Percentiles rank a stretch among this genome's conserved stretches.
These are phyloP conservation scores for Sideroxylon spinosum DNA, from an alignment of 179 eudicot genomes.

Conservation along the genomic window DNA sequence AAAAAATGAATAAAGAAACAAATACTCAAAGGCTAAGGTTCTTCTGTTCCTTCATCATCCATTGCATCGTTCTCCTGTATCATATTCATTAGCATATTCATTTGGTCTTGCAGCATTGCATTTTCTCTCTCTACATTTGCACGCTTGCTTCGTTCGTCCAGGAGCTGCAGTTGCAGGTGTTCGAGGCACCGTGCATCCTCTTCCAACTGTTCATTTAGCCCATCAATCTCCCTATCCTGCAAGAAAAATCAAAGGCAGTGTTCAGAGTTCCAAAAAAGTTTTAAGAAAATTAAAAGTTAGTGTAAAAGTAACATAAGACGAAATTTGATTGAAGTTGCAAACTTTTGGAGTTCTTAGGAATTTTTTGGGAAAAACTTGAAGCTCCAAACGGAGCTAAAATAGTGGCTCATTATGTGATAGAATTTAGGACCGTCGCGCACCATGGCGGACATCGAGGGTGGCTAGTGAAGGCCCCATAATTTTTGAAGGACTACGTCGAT, in stretches of 20 bases:
- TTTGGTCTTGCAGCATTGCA: constrained; percentile 69
- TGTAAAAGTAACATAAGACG: too few species aligned
- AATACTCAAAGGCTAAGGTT: constrained; percentile 25
- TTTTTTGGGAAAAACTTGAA: too few species aligned
- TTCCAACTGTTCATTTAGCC: constrained; percentile 79
- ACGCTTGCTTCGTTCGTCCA: constrained; percentile 88
- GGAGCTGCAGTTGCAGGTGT: constrained; percentile 79
- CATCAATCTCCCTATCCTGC: constrained; percentile 57
- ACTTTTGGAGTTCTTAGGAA: too few species aligned
- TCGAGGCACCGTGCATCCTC: constrained; percentile 77
- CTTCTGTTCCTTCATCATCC: constrained; percentile 38
- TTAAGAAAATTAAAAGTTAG: too few species aligned
- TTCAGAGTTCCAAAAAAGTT: too few species aligned
- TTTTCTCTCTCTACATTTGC: constrained; percentile 76
- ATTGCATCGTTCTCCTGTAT: constrained; percentile 57
- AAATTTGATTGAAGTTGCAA: too few species aligned
- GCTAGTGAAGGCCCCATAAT: too few species aligned
- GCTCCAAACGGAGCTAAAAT: too few species aligned
- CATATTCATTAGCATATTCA: constrained; percentile 87
- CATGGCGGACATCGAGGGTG: too few species aligned
- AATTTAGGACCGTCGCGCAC: too few species aligned
- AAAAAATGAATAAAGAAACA: constrained; percentile 14
- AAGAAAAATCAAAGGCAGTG: not conserved
- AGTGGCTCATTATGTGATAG: too few species aligned
- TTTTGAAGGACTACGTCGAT: too few species aligned